Base-by-base conservation (phyloP, 176 grass and related monocot species). In the Dactylis glomerata region DNA sequence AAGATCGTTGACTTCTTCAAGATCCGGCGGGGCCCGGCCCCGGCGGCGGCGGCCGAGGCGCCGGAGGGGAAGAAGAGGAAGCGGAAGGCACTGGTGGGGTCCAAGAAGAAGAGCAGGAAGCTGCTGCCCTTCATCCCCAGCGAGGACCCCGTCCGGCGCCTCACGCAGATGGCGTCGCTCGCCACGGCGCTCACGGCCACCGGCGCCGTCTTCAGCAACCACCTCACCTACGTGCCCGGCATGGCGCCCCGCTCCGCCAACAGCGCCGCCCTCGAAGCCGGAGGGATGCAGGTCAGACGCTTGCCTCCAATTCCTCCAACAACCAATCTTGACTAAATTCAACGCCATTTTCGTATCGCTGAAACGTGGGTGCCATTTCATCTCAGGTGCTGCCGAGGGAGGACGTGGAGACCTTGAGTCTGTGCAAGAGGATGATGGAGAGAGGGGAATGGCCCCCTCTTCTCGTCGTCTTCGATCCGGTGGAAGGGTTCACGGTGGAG, bases 1-100 rank as follows among this genome's bases (percentile, higher is more conserved):
- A 99, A 94, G 89, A 96, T 99, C 67, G 89, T 96, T 23, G 91
- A 99, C 75, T 99, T 99, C 88, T 99, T 99, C 89, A 91, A 91
- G 87, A 99, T 99, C 86, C 88, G 94, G 63, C 81, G 93, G 19
- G 23, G n/a, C 3, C 65, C 85, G 27, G 71, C 65, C 2, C 20
- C 41, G 0, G 64, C 19, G 19, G 65, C n/a, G 66, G 20, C n/a
- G 3, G 1, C 41, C 0, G 86, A 83, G 30, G 42, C 62, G 62
- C 2, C 49, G 33, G 88, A 86, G 15, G 27, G 56, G 57, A 89
- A 80, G 86, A 96, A 94, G 69, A 69, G 93, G 81, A 94, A 91
- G 86, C 84, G 89, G 64, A 96, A 77, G 89, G 26, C 52, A 16
- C 37, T 86, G 26, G 74, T 86, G 46, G 88, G 84, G 44, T 36